A percentile compares a stretch with the other conserved stretches of the same genome.
phyloP scores from a whole-genome alignment of 495 filamentous ascomycete species.

The Podospora bellae-mahoneyi region DNA sequence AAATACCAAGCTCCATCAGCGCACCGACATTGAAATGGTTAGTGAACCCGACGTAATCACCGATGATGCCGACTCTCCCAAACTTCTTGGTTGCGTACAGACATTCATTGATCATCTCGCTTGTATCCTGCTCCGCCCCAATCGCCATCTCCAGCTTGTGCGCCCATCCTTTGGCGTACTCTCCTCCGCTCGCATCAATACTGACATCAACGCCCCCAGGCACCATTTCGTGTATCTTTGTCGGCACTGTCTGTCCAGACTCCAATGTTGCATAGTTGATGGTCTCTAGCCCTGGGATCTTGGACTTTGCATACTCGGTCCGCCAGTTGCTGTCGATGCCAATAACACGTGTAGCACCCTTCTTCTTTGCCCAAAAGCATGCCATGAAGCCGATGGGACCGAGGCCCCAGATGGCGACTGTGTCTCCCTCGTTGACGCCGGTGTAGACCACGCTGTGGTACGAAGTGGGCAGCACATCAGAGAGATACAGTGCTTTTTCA shows the following conservation, averaged over 20 bases:
- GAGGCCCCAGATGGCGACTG: constrained; percentile 17
- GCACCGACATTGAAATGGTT: constrained; percentile 21
- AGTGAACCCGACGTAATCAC: constrained; percentile 14
- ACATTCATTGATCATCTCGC: constrained; percentile 20
- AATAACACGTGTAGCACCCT: constrained; percentile 16
- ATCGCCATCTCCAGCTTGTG: constrained; percentile 16
- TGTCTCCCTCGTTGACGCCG: constrained; percentile 13
- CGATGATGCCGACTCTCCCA: constrained; percentile 16
- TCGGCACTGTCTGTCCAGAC: constrained; percentile 9
- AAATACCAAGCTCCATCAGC: constrained; percentile 17
- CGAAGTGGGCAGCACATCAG: constrained; percentile 60
- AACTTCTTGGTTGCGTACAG: constrained; percentile 13
- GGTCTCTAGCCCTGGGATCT: constrained; percentile 11
- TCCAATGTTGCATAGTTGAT: constrained; percentile 13
- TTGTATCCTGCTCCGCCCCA: constrained; percentile 17
- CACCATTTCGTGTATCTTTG: constrained; percentile 15
- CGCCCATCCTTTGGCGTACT: constrained; percentile 15
- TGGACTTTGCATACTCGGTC: constrained; percentile 12
- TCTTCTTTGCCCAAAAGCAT: constrained; percentile 13
- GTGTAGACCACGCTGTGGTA: constrained; percentile 37
- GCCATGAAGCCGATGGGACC: constrained; percentile 18
- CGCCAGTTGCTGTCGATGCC: constrained; percentile 19
- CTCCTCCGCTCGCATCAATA: constrained; percentile 19
- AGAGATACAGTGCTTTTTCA: constrained; percentile 61
- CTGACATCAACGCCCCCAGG: constrained; percentile 17